A percentile compares a stretch with the other conserved stretches of the same genome.
These are phyloP conservation scores for Xylaria curta DNA, from an alignment of 495 filamentous ascomycete species.

Conservation along the genomic window DNA sequence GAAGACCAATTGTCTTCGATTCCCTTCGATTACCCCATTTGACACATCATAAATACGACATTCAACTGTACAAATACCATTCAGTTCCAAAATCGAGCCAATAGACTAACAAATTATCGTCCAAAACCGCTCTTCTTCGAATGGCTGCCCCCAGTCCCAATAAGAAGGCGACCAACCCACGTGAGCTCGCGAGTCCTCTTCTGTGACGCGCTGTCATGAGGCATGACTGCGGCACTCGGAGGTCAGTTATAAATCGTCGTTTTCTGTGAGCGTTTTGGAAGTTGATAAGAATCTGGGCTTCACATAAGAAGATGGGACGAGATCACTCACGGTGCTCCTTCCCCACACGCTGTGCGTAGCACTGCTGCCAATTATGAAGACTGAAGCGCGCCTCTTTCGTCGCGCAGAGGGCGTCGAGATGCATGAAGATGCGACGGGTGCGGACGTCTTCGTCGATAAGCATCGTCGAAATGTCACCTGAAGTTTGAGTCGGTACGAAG, in stretches of 20 bases:
- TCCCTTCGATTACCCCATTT: background rate
- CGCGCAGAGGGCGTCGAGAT: slow-evolving; percentile 54
- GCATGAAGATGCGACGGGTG: slow-evolving; percentile 53
- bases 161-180: slow-evolving; percentile 33
- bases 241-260: background rate
- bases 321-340: slow-evolving; percentile 4
- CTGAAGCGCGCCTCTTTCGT: slow-evolving; percentile 57
- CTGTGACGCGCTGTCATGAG: slow-evolving; percentile 42
- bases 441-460: slow-evolving; percentile 51
- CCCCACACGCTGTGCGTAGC: slow-evolving; percentile 45
- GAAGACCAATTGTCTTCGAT: background rate
- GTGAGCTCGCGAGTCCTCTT: slow-evolving; percentile 29
- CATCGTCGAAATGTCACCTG: slow-evolving; percentile 9
- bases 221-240: slow-evolving; percentile 34
- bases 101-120: background rate
- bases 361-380: slow-evolving; percentile 53
- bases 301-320: too few species aligned
- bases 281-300: too few species aligned
- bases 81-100: background rate
- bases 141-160: slow-evolving; percentile 23
- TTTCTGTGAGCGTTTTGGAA: background rate
- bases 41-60: background rate
- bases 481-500: background rate
- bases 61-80: background rate
- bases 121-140: slow-evolving; percentile 25